phyloP scores from a whole-genome alignment of 129 eudicot genomes.

The Tagetes patula region DNA sequence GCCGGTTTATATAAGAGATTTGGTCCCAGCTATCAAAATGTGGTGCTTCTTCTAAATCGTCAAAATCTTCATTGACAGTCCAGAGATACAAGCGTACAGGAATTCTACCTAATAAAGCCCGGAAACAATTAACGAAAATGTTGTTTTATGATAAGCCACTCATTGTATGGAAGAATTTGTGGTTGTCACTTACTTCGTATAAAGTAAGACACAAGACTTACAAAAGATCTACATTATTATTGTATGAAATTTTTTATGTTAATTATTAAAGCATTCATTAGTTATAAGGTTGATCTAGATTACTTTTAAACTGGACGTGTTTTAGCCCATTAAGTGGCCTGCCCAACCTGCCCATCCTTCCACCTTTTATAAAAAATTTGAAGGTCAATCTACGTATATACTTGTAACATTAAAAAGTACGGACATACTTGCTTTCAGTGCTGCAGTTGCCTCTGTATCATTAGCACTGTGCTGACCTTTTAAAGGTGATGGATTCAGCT shows the following conservation, averaged over 20 bases:
- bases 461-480: slow-evolving; percentile 42
- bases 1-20: slow-evolving; percentile 80
- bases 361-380: neutral
- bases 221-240: neutral
- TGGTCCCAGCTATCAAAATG: slow-evolving; percentile 84
- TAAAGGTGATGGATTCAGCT: slow-evolving; percentile 37
- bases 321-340: neutral
- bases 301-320: neutral
- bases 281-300: neutral
- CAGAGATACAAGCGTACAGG: slow-evolving; percentile 88
- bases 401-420: neutral
- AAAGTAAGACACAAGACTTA: neutral
- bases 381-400: neutral
- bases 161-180: slow-evolving; percentile 3
- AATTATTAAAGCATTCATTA: neutral
- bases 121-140: neutral
- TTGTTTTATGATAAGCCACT: neutral
- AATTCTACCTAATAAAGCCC: slow-evolving; percentile 62
- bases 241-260: neutral
- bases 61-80: slow-evolving; percentile 51
- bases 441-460: slow-evolving; percentile 50
- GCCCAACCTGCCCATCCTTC: neutral
- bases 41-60: slow-evolving; percentile 68
- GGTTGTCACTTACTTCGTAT: neutral
- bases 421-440: slow-evolving; percentile 57